Evolutionary conservation across 768 basidiomycete genomes (phyloP).

Genomic region (Amanita phalloides): DNA sequence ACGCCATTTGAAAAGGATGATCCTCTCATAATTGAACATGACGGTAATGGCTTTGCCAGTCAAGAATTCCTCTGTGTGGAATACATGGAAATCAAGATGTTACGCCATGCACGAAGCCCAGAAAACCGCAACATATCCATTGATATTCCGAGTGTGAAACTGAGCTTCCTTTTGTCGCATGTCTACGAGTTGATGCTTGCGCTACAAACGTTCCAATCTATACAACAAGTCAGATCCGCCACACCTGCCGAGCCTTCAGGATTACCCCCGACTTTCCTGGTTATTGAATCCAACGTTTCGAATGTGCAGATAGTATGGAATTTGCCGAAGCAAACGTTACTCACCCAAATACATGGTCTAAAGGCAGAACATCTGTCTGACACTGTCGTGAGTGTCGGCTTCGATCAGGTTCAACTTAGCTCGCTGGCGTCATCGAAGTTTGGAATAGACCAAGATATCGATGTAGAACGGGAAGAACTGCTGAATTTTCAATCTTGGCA

Average conservation of each 20-base stretch:
- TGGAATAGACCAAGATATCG: constrained; percentile 20
- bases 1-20: constrained; percentile 62
- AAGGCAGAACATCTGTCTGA: constrained; percentile 14
- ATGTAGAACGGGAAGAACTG: constrained; percentile 60
- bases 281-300: constrained; percentile 16
- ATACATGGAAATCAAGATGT: constrained; percentile 9
- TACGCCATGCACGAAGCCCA: constrained; percentile 21
- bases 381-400: constrained; percentile 21
- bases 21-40: constrained; percentile 43
- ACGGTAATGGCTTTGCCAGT: constrained; percentile 30
- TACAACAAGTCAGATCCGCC: background rate
- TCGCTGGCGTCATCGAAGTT: constrained; percentile 37
- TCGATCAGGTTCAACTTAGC: constrained; percentile 39
- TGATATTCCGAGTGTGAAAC: constrained; percentile 40
- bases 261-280: constrained; percentile 10
- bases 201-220: constrained; percentile 1
- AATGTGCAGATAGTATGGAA: constrained; percentile 36
- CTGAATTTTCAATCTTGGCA: constrained; percentile 45
- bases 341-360: constrained; percentile 24
- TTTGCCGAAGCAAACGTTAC: constrained; percentile 38
- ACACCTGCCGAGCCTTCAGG: constrained; percentile 11
- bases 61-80: constrained; percentile 35
- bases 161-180: constrained; percentile 50
- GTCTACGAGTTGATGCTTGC: constrained; percentile 65
- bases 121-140: constrained; percentile 27